phyloP scores from a whole-genome alignment of 2,329 filamentous ascomycete species.

The Mollisiaceae sp. region DNA sequence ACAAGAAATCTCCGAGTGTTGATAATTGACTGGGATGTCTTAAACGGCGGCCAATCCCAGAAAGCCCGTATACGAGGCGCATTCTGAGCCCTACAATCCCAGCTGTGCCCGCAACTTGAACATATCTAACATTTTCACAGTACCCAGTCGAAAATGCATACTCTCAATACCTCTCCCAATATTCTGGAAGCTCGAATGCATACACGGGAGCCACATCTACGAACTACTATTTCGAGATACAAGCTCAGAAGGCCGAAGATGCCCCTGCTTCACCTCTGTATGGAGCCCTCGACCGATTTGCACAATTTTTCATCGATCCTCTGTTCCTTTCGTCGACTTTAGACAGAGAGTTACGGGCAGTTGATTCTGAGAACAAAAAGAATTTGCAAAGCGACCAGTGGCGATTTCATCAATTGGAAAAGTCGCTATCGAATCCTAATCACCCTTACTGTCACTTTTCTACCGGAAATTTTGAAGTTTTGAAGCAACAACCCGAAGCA shows the following conservation, averaged over 20 bases:
- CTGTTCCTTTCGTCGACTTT: conserved; percentile 73
- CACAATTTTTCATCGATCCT: conserved; percentile 76
- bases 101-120: conserved; percentile 1
- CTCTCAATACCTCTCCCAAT: conserved; percentile 86
- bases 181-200: conserved; percentile 92
- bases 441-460: conserved; percentile 78
- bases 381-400: conserved; percentile 76
- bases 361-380: conserved; percentile 83
- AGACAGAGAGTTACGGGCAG: conserved; percentile 72
- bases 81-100: background rate
- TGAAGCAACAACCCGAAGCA: conserved; percentile 71
- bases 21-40: background rate
- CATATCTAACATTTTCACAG: conserved; percentile 46
- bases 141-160: conserved; percentile 97
- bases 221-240: conserved; percentile 97
- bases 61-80: background rate
- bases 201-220: conserved; percentile 94
- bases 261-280: conserved; percentile 69
- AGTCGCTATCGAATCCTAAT: conserved; percentile 69
- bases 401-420: conserved; percentile 73
- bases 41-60: conserved; percentile 2
- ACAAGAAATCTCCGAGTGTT: background rate
- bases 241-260: conserved; percentile 76
- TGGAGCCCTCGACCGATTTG: conserved; percentile 74
- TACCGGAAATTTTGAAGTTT: conserved; percentile 72